Evolutionary conservation across 257 asterid species (phyloP), one percentile per base, ranked within the genome.

Genomic region (Marsdenia floribunda): DNA sequence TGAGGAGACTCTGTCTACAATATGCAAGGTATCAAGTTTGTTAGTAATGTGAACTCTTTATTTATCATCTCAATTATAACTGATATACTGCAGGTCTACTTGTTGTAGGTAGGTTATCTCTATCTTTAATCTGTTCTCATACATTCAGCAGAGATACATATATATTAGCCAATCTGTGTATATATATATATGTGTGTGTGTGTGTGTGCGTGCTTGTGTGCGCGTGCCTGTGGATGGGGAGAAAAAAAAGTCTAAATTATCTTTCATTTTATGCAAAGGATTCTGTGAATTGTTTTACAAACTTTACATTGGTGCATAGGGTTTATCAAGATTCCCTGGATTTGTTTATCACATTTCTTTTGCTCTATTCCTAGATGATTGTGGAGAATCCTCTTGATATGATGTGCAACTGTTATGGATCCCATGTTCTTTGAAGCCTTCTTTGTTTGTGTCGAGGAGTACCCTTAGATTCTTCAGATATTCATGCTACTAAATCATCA

Each of bases 321-420:
- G 33, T 40, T 35, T 47, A 6, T 44, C 2, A 22, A 42, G 18
- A 2, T 71, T 14, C 37, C 16, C 75, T 33, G 35, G 40, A 55
- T 77, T 63, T 49, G 66, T 42, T 53, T 18, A 69, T 66, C 18
- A 49, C 22, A 44, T 46, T 58, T 12, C 38, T 18, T 42, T 42
- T 16, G 18, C 21, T 78, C 37, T 37, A 40, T 60, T 78, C 60
- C 74, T 85, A 95, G 99, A 90, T 80, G 75, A 82, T 92, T 71
- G 88, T 84, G 76, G 86, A 68, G 63, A 84, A 90, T 79, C 96
- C 93, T 54, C 85, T 87, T 77, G 96, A 88, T 66, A 69, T 89
- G 80, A 88, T 92, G 96, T 90, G 97, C 90, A 88, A 85, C 84
- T 89, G 93, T 78, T 82, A 95, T 84, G 99, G 98, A 80, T 95